These are phyloP conservation scores for Fraxinus albicans DNA, from an alignment of 305 asterid genomes.

Conservation along the genomic window DNA sequence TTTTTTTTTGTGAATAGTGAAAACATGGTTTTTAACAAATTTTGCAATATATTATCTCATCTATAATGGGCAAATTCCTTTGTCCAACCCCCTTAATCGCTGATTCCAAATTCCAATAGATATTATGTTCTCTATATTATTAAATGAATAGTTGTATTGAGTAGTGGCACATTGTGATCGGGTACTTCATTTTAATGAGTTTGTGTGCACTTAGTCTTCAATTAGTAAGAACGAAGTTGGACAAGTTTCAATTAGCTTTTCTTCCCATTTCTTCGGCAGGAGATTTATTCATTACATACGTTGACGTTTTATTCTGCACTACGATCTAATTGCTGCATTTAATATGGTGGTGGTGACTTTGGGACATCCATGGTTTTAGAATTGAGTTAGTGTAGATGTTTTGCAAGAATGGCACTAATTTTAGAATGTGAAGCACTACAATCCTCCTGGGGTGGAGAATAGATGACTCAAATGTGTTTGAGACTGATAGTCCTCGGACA, in stretches of 20 bases:
- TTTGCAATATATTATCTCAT: not conserved
- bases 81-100: not conserved
- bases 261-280: not conserved
- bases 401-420: not conserved
- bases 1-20: not conserved
- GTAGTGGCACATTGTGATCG: not conserved
- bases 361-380: not conserved
- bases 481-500: not conserved
- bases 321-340: not conserved
- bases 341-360: not conserved
- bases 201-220: not conserved
- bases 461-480: not conserved
- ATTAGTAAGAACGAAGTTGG: not conserved
- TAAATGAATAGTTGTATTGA: not conserved
- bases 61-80: not conserved
- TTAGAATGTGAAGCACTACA: not conserved
- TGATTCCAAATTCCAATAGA: not conserved
- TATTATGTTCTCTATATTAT: not conserved
- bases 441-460: not conserved
- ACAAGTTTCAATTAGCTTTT: not conserved
- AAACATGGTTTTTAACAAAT: not conserved
- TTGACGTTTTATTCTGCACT: not conserved
- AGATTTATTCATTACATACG: not conserved
- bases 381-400: not conserved
- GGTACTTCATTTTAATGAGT: not conserved